Evolutionary conservation across 2,329 filamentous ascomycete species (phyloP).

Genomic region (Tolypocladium cylindrosporum): DNA sequence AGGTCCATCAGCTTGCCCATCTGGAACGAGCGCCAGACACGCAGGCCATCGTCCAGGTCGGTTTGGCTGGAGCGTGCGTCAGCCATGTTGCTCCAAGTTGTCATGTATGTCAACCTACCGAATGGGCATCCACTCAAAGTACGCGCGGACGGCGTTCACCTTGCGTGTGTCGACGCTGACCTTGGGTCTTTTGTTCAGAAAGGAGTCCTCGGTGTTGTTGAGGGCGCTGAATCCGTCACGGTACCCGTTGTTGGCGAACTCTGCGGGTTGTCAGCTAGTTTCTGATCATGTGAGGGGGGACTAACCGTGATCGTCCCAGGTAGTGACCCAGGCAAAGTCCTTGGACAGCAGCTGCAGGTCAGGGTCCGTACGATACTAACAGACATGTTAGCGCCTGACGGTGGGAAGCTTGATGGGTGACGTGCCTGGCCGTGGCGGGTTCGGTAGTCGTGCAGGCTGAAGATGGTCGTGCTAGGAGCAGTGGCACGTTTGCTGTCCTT

Average conservation of each 20-base stretch:
- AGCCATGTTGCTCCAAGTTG: neutral
- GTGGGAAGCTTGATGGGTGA: neutral
- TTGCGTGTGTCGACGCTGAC: constrained; percentile 65
- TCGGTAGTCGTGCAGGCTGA: constrained; percentile 31
- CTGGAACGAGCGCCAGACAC: constrained; percentile 58
- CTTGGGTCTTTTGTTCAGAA: constrained; percentile 40
- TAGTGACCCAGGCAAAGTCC: constrained; percentile 33
- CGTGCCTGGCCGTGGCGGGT: constrained; percentile 26
- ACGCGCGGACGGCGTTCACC: constrained; percentile 62
- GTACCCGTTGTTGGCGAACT: constrained; percentile 55
- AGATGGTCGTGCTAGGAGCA: constrained; percentile 17
- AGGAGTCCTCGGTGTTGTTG: constrained; percentile 59
- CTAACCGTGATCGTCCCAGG: constrained; percentile 38
- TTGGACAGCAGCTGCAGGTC: constrained; percentile 30
- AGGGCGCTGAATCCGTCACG: constrained; percentile 48
- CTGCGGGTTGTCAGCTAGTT: constrained; percentile 11
- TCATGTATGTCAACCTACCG: constrained; percentile 11
- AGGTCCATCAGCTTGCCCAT: constrained; percentile 58
- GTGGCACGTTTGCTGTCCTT: constrained; percentile 16
- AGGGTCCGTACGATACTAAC: constrained; percentile 27
- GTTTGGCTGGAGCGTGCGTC: constrained; percentile 33
- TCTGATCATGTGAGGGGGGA: neutral
- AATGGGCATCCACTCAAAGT: constrained; percentile 49
- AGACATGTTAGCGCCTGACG: neutral
- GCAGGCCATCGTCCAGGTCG: constrained; percentile 58